Conservation (phyloP, 2,329 filamentous ascomycete genomes). For the Epichloe baconii region DNA sequence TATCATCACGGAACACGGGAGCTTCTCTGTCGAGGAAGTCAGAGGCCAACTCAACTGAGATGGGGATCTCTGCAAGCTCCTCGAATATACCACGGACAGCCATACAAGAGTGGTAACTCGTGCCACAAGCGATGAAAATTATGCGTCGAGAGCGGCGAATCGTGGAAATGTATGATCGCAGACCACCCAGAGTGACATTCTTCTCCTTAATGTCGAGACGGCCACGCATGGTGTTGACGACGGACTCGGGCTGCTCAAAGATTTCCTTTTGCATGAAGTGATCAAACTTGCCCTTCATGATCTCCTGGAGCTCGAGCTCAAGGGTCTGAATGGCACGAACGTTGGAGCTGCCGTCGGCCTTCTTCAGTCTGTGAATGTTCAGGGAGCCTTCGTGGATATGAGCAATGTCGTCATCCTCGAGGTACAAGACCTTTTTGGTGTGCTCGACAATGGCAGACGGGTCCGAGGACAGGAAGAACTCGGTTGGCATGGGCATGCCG, state of each 20-base stretch:
- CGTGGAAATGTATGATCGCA: conserved; percentile 90
- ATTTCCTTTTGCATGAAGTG: conserved; percentile 99
- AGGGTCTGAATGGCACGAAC: conserved; percentile 97
- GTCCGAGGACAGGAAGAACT: conserved; percentile 98
- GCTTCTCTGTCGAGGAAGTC: conserved; percentile 96
- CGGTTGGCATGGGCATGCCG: conserved; percentile 91
- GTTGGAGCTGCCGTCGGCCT: conserved; percentile 92
- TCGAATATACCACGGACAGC: conserved; percentile 96
- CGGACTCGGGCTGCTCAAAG: conserved; percentile 98
- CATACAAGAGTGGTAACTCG: conserved; percentile 98
- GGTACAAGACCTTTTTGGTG: conserved; percentile 99
- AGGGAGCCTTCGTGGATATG: conserved; percentile 98
- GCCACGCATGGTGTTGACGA: conserved; percentile 99
- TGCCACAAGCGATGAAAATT: conserved; percentile 98
- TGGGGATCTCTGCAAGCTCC: conserved; percentile 95
- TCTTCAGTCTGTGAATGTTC: conserved; percentile 96
- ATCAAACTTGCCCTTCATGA: conserved; percentile 99
- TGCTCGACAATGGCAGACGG: conserved; percentile 97
- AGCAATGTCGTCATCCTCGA: conserved; percentile 98
- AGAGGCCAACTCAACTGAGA: conserved; percentile 90
- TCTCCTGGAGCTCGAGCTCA: conserved; percentile 97
- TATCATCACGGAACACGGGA: conserved; percentile 98
- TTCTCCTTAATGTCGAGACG: conserved; percentile 90
- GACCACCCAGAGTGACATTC: conserved; percentile 86
- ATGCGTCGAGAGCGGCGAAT: conserved; percentile 94